Conservation (phyloP, 129 eudicot genomes). For the Chrysanthemum lavandulifolium region DNA sequence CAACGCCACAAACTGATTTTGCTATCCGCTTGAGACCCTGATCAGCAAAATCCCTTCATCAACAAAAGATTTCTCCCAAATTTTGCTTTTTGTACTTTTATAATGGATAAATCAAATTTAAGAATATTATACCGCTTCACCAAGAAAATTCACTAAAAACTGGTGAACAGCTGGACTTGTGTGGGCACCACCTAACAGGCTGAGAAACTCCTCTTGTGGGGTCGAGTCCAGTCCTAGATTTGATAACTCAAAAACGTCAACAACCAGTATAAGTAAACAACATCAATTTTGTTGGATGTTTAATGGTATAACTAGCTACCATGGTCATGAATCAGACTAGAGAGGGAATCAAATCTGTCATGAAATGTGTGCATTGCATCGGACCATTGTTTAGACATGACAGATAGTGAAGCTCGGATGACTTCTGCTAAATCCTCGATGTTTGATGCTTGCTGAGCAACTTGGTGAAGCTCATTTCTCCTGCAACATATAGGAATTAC, state of each 20-base stretch:
- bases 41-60: constrained; percentile 25
- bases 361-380: constrained; percentile 84
- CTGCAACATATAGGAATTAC: constrained; percentile 29
- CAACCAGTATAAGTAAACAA: constrained; percentile 10
- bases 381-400: constrained; percentile 96
- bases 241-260: constrained; percentile 16
- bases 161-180: constrained; percentile 97
- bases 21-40: constrained; percentile 93
- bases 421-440: constrained; percentile 90
- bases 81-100: constrained; percentile 7
- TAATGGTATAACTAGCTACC: constrained; percentile 46
- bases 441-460: constrained; percentile 94
- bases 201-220: constrained; percentile 94
- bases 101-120: constrained; percentile 7
- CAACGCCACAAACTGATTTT: constrained; percentile 77
- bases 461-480: constrained; percentile 95
- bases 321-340: constrained; percentile 71
- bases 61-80: constrained; percentile 4
- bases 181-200: constrained; percentile 95
- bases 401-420: constrained; percentile 64
- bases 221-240: constrained; percentile 80
- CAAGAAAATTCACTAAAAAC: constrained; percentile 83
- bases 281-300: constrained; percentile 2
- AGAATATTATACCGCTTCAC: constrained; percentile 73
- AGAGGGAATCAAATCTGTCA: constrained; percentile 73